These are phyloP conservation scores for Phytophthora sp. DNA, from an alignment of 352 stramenopile genomes.

Conservation along the genomic window DNA sequence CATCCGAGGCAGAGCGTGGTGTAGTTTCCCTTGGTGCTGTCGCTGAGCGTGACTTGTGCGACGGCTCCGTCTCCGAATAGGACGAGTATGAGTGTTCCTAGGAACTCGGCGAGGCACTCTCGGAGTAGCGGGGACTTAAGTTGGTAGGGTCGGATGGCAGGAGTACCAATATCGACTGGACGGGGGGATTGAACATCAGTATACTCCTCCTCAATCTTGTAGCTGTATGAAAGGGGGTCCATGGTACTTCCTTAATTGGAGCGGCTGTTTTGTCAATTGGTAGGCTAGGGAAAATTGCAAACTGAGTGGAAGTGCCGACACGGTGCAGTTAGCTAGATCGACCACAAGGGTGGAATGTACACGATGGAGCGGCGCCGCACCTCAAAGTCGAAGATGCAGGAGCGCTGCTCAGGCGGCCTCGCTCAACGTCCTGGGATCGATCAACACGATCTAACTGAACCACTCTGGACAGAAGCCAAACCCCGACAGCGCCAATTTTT, in stretches of 20 bases:
- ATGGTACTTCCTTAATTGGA: slow-evolving; percentile 5
- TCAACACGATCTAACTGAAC: too few species aligned
- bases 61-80: slow-evolving; percentile 71
- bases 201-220: slow-evolving; percentile 32
- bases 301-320: too few species aligned
- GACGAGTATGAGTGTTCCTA: slow-evolving; percentile 64
- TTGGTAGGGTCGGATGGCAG: slow-evolving; percentile 11
- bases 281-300: slow-evolving; percentile 16
- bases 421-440: not conserved
- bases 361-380: too few species aligned
- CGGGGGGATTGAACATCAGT: slow-evolving; percentile 20
- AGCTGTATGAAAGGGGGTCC: slow-evolving; percentile 28
- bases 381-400: not conserved
- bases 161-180: not conserved
- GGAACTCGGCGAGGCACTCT: not conserved
- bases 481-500: not conserved
- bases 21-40: slow-evolving; percentile 56
- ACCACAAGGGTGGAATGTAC: not conserved
- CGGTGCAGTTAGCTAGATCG: too few species aligned
- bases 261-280: too few species aligned
- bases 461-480: not conserved
- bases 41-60: slow-evolving; percentile 55
- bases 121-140: slow-evolving; percentile 22
- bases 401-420: not conserved
- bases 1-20: slow-evolving; percentile 63